A percentile compares a stretch with the other conserved stretches of the same genome.
phyloP scores from a whole-genome alignment of 768 basidiomycete species.

The Kockovaella imperatae region DNA sequence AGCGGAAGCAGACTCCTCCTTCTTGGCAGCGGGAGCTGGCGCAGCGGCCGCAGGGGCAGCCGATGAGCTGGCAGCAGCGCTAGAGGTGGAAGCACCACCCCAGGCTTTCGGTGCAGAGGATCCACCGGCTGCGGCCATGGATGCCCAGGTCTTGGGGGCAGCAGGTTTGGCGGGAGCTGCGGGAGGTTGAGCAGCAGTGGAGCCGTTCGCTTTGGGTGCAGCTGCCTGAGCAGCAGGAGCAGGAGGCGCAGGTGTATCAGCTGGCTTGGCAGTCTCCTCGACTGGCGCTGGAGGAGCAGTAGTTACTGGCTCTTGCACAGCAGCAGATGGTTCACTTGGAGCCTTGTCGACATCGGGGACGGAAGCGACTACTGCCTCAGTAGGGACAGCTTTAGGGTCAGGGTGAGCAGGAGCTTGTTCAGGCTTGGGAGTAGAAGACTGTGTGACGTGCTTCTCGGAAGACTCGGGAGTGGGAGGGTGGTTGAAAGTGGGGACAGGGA shows the following conservation, averaged over 20 bases:
- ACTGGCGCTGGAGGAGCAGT: slow-evolving; percentile 18
- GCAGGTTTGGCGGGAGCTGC: slow-evolving; percentile 21
- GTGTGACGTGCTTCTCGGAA: slow-evolving; percentile 1
- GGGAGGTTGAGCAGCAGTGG: slow-evolving; percentile 40
- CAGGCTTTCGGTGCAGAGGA: slow-evolving; percentile 44
- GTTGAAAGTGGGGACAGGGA: slow-evolving; percentile 9
- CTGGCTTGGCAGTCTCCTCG: slow-evolving; percentile 11
- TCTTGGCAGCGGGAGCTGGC: slow-evolving; percentile 10
- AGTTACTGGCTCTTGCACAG: slow-evolving; percentile 34
- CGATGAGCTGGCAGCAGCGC: slow-evolving; percentile 46
- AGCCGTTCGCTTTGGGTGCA: slow-evolving; percentile 8
- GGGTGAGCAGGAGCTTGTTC: slow-evolving; percentile 48
- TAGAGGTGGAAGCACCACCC: slow-evolving; percentile 28
- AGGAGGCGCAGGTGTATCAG: slow-evolving; percentile 10
- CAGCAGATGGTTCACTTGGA: slow-evolving; percentile 31
- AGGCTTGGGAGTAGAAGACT: slow-evolving; percentile 19
- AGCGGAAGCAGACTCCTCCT: slow-evolving; percentile 8
- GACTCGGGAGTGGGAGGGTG: slow-evolving; percentile 6
- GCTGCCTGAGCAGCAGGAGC: slow-evolving; percentile 11
- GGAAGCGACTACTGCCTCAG: slow-evolving; percentile 28
- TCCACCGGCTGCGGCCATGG: slow-evolving; percentile 12
- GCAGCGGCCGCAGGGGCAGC: slow-evolving; percentile 51
- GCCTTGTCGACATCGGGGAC: slow-evolving; percentile 32
- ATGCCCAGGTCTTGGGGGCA: slow-evolving; percentile 20
- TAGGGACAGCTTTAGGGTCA: slow-evolving; percentile 20